Base-by-base conservation (phyloP, 129 eudicot genomes). In the Chrysanthemum seticuspe region DNA sequence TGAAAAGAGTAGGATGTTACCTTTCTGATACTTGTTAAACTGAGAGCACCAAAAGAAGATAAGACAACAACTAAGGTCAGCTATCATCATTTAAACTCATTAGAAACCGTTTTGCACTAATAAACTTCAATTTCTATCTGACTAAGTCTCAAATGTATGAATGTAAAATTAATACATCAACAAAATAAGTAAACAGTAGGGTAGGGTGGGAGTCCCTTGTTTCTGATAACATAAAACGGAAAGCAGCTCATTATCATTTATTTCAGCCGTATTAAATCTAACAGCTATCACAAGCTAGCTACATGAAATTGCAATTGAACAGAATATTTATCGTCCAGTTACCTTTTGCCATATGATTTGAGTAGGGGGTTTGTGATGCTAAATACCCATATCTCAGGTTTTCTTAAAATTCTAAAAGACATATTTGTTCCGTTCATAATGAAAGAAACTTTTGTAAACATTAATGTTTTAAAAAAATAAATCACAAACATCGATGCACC, bases 211-310 rank as follows among this genome's bases (percentile, higher is more conserved):
- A 70, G 31, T 55, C n/a, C 9, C 15, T 36, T 71, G 6, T 15
- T 54, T 70, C 4, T 11, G 47, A 54, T n/a, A 70, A 15, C 14
- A 70, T 11, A 18, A 34, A 3, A 51, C 29, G 53, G 7, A 51
- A 50, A 68, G 10, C n/a, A 52, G 27, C 47, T 69, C 34, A 53
- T 8, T 31, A 69, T 18, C 53, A 70, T 70, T 40, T 58, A 13
- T 71, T 57, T 31, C 45, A 2, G 13, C 50, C 51, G 0, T 48
- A 29, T 48, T 48, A 34, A 63, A 34, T 63, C 3, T 54, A 55
- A 9, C 40, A 5, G 49, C 44, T 31, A 63, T 65, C 16, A 36
- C 52, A 65, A 13, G 11, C 13, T 34, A 65, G 53, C 29, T 40
- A 15, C 10, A 13, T n/a, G 49, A 40, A 36, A 40, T 36, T 10